Evolutionary conservation across 805 yeast species (phyloP).

Genomic region (Candida koratica): DNA sequence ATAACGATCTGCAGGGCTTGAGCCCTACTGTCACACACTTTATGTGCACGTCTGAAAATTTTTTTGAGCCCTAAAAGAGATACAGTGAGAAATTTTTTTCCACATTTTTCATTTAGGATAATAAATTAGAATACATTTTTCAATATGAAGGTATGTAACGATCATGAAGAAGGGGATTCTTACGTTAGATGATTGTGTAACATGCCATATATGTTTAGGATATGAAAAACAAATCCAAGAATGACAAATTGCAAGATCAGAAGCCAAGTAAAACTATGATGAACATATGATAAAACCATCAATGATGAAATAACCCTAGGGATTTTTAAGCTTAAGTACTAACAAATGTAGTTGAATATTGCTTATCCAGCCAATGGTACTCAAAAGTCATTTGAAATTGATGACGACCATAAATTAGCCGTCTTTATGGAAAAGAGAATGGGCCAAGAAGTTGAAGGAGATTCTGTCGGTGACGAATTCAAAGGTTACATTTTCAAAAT

Average conservation of each 20-base stretch:
- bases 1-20: slow-evolving; percentile 1
- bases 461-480: slow-evolving; percentile 96
- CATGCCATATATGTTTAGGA: no score
- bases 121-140: slow-evolving; percentile 21
- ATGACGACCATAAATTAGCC: slow-evolving; percentile 98
- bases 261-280: no score
- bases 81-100: slow-evolving; percentile 14
- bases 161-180: no score
- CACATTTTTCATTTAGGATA: slow-evolving; percentile 11
- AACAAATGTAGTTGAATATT: slow-evolving; percentile 78
- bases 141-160: slow-evolving; percentile 46
- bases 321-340: slow-evolving; percentile 13
- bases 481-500: slow-evolving; percentile 98
- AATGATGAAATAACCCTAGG: no score
- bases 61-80: slow-evolving; percentile 1
- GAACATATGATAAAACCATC: no score
- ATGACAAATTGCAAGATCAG: no score
- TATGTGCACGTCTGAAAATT: slow-evolving; percentile 4
- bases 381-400: slow-evolving; percentile 95
- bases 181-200: no score
- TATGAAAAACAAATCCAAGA: no score
- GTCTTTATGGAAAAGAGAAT: slow-evolving; percentile 98
- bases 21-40: slow-evolving; percentile 2
- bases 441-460: slow-evolving; percentile 99
- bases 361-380: slow-evolving; percentile 99